Base-by-base conservation (phyloP, 352 stramenopile species). In the Phytophthora brassicae region DNA sequence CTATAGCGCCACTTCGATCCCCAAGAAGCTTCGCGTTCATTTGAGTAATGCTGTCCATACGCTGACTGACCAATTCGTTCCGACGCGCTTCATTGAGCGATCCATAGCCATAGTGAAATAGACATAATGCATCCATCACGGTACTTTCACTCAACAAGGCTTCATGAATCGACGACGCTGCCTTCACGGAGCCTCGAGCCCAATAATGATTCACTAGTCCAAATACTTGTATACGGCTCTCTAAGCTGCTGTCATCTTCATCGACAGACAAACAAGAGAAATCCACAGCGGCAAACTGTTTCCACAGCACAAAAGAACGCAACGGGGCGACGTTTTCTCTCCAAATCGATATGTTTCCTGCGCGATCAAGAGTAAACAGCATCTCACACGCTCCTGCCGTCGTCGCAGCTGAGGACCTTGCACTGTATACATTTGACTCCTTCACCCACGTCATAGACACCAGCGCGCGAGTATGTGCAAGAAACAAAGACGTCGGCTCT, bases 291-390 rank as follows among this genome's bases (percentile, higher is more conserved):
- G 55, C 57, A 26, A 90, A 81, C 12, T 61, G 60, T 55, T 91
- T 90, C 85, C 85, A 94, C 23, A 89, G 35, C 20, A 80, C 72
- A 61, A 95, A 94, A 11, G 78, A 78, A 0, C 79, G 77, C 6
- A 66, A 45, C 4, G 72, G 66, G 20, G 68, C 71, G 6, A 75
- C 52, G 29, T 79, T 89, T 53, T 93, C 83, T 11, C 81, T 74
- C 87, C 87, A 95, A 20, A 94, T 89, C 20, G 78, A 89, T 39
- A 95, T 55, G 24, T 68, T 80, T 6, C 85, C 85, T 24, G 60
- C 54, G 20, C 70, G 66, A 45, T 95, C 83, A 26, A 95, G 71
- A 36, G 79, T 80, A 45, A 89, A 86, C n/a, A 95, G 60, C 77
- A 92, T 92, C 50, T 94, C 75, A 56, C 67, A 74, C 26, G 65